phyloP scores from a whole-genome alignment of 805 yeast genomes.

The Nakazawaea sp. region DNA sequence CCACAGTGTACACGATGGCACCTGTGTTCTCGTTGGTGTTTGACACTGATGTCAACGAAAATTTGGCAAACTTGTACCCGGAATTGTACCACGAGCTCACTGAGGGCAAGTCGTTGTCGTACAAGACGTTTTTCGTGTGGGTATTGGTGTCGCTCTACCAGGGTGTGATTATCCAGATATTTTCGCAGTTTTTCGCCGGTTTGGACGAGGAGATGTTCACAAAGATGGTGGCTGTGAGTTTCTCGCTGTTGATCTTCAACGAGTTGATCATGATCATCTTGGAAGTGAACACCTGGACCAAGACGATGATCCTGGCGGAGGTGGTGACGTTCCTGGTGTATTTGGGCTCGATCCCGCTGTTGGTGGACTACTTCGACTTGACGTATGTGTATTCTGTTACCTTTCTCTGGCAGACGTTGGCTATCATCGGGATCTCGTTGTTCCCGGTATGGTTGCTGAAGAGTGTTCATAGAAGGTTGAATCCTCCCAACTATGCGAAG shows the following conservation, averaged over 20 bases:
- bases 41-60: slow-evolving; percentile 88
- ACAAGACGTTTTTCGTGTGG: slow-evolving; percentile 88
- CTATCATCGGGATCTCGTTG: slow-evolving; percentile 63
- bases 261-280: slow-evolving; percentile 92
- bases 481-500: slow-evolving; percentile 96
- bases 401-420: slow-evolving; percentile 63
- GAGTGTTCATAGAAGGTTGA: slow-evolving; percentile 62
- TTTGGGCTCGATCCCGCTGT: slow-evolving; percentile 73
- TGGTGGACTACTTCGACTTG: slow-evolving; percentile 82
- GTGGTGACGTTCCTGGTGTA: slow-evolving; percentile 61
- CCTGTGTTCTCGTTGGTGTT: slow-evolving; percentile 92
- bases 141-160: slow-evolving; percentile 84
- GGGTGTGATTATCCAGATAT: slow-evolving; percentile 77
- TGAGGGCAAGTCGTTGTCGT: slow-evolving; percentile 79
- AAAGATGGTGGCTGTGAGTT: slow-evolving; percentile 80
- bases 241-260: slow-evolving; percentile 70
- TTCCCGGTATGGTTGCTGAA: slow-evolving; percentile 88
- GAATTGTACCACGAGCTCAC: slow-evolving; percentile 91
- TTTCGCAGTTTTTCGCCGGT: slow-evolving; percentile 73
- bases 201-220: slow-evolving; percentile 46
- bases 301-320: slow-evolving; percentile 66
- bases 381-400: slow-evolving; percentile 46
- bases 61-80: slow-evolving; percentile 83
- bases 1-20: slow-evolving; percentile 95
- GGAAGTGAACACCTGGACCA: slow-evolving; percentile 89